Conservation (phyloP, 2,329 filamentous ascomycete genomes). For the Periconia sp. region DNA sequence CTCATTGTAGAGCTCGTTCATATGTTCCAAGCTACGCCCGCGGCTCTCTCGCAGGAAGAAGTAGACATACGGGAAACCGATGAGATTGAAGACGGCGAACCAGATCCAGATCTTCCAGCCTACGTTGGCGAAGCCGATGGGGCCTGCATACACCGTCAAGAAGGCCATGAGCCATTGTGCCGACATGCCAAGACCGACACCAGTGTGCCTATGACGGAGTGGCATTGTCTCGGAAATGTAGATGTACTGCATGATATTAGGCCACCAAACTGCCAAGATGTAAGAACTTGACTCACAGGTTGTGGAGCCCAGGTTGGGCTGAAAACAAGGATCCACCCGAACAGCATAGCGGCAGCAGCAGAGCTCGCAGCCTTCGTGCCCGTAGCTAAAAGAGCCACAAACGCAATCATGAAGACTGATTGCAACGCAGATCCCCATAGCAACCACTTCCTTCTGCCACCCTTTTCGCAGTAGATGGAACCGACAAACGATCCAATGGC, state of each 20-base stretch:
- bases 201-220: conserved; percentile 43
- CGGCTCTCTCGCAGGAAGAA: conserved; percentile 35
- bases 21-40: conserved; percentile 34
- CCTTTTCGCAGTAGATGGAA: conserved; percentile 31
- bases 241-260: conserved; percentile 27
- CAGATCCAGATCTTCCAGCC: conserved; percentile 45
- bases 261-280: too few relatives aligned
- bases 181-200: conserved; percentile 37
- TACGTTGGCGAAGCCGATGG: conserved; percentile 37
- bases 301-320: conserved; percentile 37
- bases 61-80: conserved; percentile 40
- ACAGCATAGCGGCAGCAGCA: conserved; percentile 39
- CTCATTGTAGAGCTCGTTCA: conserved; percentile 24
- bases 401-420: conserved; percentile 35
- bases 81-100: conserved; percentile 40
- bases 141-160: conserved; percentile 44
- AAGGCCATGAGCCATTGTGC: conserved; percentile 45
- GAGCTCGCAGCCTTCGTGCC: conserved; percentile 20
- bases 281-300: conserved; percentile 23
- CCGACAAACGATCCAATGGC: conserved; percentile 30
- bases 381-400: conserved; percentile 27
- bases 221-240: conserved; percentile 44
- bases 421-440: conserved; percentile 29
- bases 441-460: conserved; percentile 34
- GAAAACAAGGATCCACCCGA: conserved; percentile 38